Evolutionary conservation across 441 rosid species (phyloP), one percentile per base, ranked within the genome.

Genomic region (Pelargonium cotyledonis): DNA sequence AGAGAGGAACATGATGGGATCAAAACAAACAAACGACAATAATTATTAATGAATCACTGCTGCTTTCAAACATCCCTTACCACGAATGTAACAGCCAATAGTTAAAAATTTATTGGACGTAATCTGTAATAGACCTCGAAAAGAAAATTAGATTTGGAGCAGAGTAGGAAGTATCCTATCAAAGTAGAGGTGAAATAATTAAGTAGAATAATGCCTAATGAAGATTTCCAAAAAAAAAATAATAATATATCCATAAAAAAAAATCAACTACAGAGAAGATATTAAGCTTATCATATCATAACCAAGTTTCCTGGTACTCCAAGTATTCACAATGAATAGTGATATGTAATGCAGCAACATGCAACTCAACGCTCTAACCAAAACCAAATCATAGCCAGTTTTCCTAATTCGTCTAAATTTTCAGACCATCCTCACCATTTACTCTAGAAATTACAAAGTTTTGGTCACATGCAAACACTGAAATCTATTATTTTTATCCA

Each of bases 21-120:
- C 68, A 38, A 41, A 31, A 46, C 51, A 63, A 43, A 69, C 23
- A 55, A 55, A 7, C 26, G 18, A 55, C 19, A 55, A 55, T 16
- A 55, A 16, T 16, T 8, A 6, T 55, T 18, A 70, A 3, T 41
- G n/a, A 64, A 18, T 44, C 35, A 31, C 38, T 18, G 8, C 46
- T 26, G 19, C 46, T 16, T 67, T 8, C 53, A n/a, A 16, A 44
- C 16, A 58, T 60, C 66, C 67, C 11, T 35, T 15, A 21, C 31
- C 21, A 8, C 5, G 5, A 26, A 58, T 58, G 9, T 58, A 58
- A 58, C 63, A 9, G 1, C 23, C 9, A 57, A 16, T 57, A 57
- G 60, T 53, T 53, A 6, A 7, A 53, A 53, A n/a, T 15, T 53
- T 53, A 53, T 15, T 15, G 14, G 60, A 14, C 60, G 5, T 53